Evolutionary conservation across 2,329 filamentous ascomycete species (phyloP), one percentile per base, ranked within the genome.

Genomic region (Neophaeococcomyces aloes): DNA sequence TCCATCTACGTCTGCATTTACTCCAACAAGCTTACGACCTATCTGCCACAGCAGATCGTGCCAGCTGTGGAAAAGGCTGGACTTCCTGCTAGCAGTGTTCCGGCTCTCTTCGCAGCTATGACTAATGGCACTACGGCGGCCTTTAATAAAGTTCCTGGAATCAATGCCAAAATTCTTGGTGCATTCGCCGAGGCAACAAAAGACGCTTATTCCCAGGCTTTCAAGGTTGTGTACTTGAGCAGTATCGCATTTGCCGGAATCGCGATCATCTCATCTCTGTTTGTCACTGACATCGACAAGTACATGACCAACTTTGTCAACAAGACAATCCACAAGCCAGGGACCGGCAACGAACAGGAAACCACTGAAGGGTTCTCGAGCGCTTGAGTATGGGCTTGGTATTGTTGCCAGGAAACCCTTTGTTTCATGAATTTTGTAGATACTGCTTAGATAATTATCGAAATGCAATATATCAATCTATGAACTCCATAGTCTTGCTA

Each of bases 131-230:
- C 60, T 38, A 52, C 61, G 40, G 55, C 55, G 1, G 45, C 50
- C 2, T 49, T 55, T 25, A 36, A 30, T 5, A 43, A 44, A 4
- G 61, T 67, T 0, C 60, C 61, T 0, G 61, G 58, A 2, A 60
- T 68, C 15, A 65, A 54, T 10, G 42, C 57, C 0, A 47, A 52
- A n/a, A 58, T 68, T 31, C 49, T 57, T 21, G 53, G 45, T 2
- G 63, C 62, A 0, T 63, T 67, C 0, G 56, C 49, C 2, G 44
- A 48, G 0, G 63, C 65, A 17, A 48, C 64, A 23, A 61, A 64
- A 48, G 56, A 57, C 8, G 66, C 66, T n/a, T 69, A 72, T 51
- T 54, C 60, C 4, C 45, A 60, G n/a, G 63, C 65, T 2, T 70
- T 72, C 54, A 56, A 58, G 43, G 60, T 63, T 3, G 68, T 74